A percentile compares a stretch with the other conserved stretches of the same genome.
These are phyloP conservation scores for Hypoxylon sp. DNA, from an alignment of 2,329 filamentous ascomycete species.

Conservation along the genomic window DNA sequence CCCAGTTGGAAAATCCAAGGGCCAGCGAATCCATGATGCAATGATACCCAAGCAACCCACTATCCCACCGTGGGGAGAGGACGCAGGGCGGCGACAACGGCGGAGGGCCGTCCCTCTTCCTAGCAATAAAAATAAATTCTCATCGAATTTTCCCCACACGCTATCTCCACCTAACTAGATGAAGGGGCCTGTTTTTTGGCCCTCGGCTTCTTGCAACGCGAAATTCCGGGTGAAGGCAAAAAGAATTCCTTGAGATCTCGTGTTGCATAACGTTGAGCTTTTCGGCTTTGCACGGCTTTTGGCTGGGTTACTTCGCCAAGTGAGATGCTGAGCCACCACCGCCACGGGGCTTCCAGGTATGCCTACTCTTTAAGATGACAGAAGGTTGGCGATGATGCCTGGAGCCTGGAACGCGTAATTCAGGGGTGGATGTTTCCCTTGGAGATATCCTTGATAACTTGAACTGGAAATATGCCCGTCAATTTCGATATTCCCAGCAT, in stretches of 20 bases:
- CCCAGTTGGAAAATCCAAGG: slow-evolving; percentile 2
- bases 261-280: slow-evolving; percentile 23
- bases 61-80: slow-evolving; percentile 16
- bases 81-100: slow-evolving; percentile 11
- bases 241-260: slow-evolving; percentile 11
- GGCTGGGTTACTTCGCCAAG: not conserved
- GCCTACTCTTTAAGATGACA: not conserved
- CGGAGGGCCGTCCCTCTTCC: slow-evolving; percentile 4
- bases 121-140: slow-evolving; percentile 22
- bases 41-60: slow-evolving; percentile 42
- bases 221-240: slow-evolving; percentile 26
- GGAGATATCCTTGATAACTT: not conserved
- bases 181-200: slow-evolving; percentile 8
- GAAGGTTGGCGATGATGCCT: not conserved
- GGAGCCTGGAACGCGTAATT: not conserved
- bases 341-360: slow-evolving; percentile 23
- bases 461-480: not conserved
- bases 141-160: slow-evolving; percentile 15
- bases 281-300: slow-evolving; percentile 35
- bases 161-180: slow-evolving; percentile 3
- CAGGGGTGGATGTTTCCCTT: not conserved
- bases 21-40: slow-evolving; percentile 42
- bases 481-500: not conserved
- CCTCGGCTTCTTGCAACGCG: slow-evolving; percentile 30
- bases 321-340: slow-evolving; percentile 25